phyloP scores from a whole-genome alignment of 2,329 filamentous ascomycete species.

The Cladosporium sp. region DNA sequence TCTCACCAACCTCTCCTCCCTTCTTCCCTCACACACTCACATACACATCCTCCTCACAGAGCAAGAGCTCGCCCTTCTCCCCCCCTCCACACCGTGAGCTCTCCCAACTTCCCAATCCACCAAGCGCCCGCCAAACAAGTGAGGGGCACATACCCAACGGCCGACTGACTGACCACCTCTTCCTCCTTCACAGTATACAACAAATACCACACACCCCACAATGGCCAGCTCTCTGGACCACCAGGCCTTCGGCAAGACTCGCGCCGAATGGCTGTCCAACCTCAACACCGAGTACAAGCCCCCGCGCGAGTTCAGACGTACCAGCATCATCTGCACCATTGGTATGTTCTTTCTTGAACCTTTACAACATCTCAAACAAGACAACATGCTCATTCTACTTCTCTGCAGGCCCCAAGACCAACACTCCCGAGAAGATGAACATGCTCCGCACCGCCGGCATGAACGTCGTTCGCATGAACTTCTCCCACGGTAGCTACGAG shows the following conservation, averaged over 20 bases:
- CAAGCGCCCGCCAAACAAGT: neutral
- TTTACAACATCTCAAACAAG: neutral
- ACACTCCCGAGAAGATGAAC: conserved; percentile 96
- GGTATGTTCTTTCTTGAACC: conserved; percentile 44
- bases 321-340: conserved; percentile 98
- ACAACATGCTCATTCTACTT: neutral
- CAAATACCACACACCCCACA: conserved; percentile 19
- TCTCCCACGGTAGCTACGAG: conserved; percentile 88
- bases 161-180: conserved; percentile 6
- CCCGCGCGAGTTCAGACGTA: conserved; percentile 85
- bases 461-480: conserved; percentile 99
- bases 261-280: conserved; percentile 65
- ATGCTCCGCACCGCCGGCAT: conserved; percentile 79
- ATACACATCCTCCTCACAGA: neutral
- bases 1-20: neutral
- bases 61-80: conserved; percentile 4
- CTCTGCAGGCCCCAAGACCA: conserved; percentile 77
- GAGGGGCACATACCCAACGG: conserved; percentile 7
- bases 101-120: neutral
- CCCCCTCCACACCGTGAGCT: conserved; percentile 2
- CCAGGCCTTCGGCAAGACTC: conserved; percentile 67
- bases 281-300: conserved; percentile 89
- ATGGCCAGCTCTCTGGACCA: conserved; percentile 79
- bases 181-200: conserved; percentile 1
- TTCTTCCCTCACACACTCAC: no score